These are phyloP conservation scores for Nitzschia putrida DNA, from an alignment of 108 stramenopile genomes.

Conservation along the genomic window DNA sequence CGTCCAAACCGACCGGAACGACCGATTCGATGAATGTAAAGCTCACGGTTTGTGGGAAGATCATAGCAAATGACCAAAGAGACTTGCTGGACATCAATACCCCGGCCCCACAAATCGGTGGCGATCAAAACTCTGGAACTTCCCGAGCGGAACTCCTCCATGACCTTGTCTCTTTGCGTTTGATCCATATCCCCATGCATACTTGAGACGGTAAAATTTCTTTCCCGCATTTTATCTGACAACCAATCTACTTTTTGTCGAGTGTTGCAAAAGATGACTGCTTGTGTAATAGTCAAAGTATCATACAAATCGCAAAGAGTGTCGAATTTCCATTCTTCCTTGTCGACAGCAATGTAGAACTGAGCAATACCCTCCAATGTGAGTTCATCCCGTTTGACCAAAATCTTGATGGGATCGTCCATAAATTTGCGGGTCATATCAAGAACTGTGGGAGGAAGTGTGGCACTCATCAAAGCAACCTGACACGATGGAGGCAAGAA, in stretches of 20 bases:
- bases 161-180: slow-evolving; percentile 87
- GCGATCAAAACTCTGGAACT: slow-evolving; percentile 94
- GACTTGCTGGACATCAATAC: slow-evolving; percentile 99
- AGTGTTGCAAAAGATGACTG: slow-evolving; percentile 99
- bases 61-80: slow-evolving; percentile 98
- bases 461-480: slow-evolving; percentile 95
- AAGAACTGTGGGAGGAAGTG: slow-evolving; percentile 92
- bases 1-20: slow-evolving; percentile 97
- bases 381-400: slow-evolving; percentile 98
- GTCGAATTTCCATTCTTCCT: slow-evolving; percentile 99
- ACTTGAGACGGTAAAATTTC: slow-evolving; percentile 93
- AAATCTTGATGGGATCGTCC: slow-evolving; percentile 94
- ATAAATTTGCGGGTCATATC: slow-evolving; percentile 98
- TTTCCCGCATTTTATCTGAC: slow-evolving; percentile 92
- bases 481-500: slow-evolving; percentile 91
- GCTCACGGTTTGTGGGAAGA: slow-evolving; percentile 92
- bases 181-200: slow-evolving; percentile 99
- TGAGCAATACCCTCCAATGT: slow-evolving; percentile 98
- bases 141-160: slow-evolving; percentile 98
- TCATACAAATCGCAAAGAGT: slow-evolving; percentile 99
- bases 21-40: slow-evolving; percentile 98
- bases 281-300: slow-evolving; percentile 98
- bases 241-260: slow-evolving; percentile 98
- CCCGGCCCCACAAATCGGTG: slow-evolving; percentile 98
- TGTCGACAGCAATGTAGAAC: slow-evolving; percentile 96